phyloP scores from a whole-genome alignment of 768 basidiomycete genomes.

The Tulasnella calospora region DNA sequence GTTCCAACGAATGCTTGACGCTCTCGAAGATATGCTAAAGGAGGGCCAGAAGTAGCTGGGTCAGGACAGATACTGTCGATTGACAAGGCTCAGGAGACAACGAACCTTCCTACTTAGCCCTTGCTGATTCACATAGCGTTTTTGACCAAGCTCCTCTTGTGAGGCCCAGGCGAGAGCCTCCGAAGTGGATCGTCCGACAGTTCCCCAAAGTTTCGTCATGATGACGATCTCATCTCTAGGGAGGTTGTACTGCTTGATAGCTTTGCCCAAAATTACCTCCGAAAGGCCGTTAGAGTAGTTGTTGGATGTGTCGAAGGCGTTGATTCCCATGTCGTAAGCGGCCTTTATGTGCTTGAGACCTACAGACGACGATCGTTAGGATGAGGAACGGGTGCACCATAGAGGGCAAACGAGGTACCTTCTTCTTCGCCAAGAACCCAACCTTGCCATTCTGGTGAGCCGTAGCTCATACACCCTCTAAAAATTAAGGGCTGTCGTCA shows the following conservation, averaged over 20 bases:
- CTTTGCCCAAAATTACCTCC: slow-evolving; percentile 67
- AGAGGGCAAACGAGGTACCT: slow-evolving; percentile 28
- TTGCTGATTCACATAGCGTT: slow-evolving; percentile 54
- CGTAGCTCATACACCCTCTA: slow-evolving; percentile 61
- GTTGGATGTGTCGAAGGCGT: slow-evolving; percentile 18
- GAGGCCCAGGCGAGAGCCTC: not conserved
- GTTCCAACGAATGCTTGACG: slow-evolving; percentile 40
- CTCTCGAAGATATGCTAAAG: slow-evolving; percentile 49
- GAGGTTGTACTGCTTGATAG: slow-evolving; percentile 50
- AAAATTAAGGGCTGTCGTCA: slow-evolving; percentile 30
- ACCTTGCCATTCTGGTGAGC: slow-evolving; percentile 47
- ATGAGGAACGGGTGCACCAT: no score
- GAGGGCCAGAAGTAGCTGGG: not conserved
- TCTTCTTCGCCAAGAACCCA: slow-evolving; percentile 54
- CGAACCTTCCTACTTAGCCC: slow-evolving; percentile 53
- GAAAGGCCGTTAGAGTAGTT: slow-evolving; percentile 59
- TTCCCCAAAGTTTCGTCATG: slow-evolving; percentile 51
- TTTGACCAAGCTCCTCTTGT: slow-evolving; percentile 32
- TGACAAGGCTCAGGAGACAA: no score
- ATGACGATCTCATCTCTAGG: slow-evolving; percentile 75
- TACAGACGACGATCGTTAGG: not conserved
- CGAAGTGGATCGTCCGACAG: not conserved
- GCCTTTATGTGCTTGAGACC: slow-evolving; percentile 47
- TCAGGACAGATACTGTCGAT: not conserved
- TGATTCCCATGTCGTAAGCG: slow-evolving; percentile 40